phyloP scores from a whole-genome alignment of 2,329 filamentous ascomycete species.

The Scorias spongiosa region DNA sequence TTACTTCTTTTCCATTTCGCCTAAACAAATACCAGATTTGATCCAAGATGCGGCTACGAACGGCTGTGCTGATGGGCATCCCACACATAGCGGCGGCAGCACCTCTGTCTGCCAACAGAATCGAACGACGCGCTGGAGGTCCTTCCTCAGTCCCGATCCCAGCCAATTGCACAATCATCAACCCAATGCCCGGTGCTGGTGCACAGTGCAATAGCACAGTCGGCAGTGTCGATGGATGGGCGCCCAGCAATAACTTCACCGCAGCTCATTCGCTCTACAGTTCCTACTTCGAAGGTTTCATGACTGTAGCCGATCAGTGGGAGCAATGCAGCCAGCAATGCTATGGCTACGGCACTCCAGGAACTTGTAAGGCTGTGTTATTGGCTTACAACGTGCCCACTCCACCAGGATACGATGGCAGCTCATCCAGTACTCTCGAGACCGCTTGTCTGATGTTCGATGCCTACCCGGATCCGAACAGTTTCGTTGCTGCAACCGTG shows the following conservation, averaged over 20 bases:
- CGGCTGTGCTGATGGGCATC: too few relatives aligned
- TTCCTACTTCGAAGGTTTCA: slow-evolving; percentile 17
- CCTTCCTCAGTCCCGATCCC: slow-evolving; percentile 21
- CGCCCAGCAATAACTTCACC: slow-evolving; percentile 13
- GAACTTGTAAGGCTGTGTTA: slow-evolving; percentile 21
- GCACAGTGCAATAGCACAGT: slow-evolving; percentile 3
- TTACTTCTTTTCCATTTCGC: too few relatives aligned
- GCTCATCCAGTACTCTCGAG: slow-evolving; percentile 12
- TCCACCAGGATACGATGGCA: slow-evolving; percentile 21
- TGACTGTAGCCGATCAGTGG: slow-evolving; percentile 6
- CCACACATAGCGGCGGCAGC: too few relatives aligned
- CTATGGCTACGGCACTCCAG: slow-evolving; percentile 21
- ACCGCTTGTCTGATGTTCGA: slow-evolving; percentile 25
- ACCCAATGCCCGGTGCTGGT: slow-evolving; percentile 13
- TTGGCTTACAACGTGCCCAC: slow-evolving; percentile 23
- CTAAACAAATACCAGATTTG: too few relatives aligned
- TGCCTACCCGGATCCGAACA: slow-evolving; percentile 10
- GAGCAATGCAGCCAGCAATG: slow-evolving; percentile 26
- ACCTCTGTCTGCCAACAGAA: too few relatives aligned
- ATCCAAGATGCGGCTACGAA: too few relatives aligned
- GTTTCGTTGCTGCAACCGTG: slow-evolving; percentile 17
- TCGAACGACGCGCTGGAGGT: slow-evolving; percentile 18
- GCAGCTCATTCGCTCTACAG: slow-evolving; percentile 16
- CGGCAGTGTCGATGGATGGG: slow-evolving; percentile 8
- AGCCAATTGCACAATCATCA: slow-evolving; percentile 20